Percentiles rank a stretch among this genome's conserved stretches.
Evolutionary conservation across 2,329 filamentous ascomycete species (phyloP).

Genomic region (Botrytis elliptica): DNA sequence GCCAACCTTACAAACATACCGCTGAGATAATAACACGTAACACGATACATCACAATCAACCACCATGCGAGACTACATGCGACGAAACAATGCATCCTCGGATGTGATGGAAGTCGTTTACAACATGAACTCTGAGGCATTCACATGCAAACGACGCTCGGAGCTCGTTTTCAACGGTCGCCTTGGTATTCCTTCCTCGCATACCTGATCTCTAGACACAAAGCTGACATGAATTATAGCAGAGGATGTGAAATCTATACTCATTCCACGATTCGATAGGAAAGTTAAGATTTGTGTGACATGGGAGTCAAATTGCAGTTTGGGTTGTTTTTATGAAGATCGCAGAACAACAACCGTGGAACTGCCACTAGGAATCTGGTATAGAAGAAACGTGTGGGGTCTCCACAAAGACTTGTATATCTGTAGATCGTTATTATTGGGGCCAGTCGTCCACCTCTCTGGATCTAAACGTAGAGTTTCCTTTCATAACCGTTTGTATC

Average conservation of each 20-base stretch:
- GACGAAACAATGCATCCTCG: background rate
- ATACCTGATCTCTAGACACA: background rate
- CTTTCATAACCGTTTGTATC: background rate
- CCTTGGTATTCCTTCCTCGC: background rate
- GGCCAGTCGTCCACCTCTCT: background rate
- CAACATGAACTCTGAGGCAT: background rate
- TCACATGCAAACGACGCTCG: background rate
- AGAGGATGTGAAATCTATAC: background rate
- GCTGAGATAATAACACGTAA: background rate
- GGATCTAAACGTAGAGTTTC: background rate
- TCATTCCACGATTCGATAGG: background rate
- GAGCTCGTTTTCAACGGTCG: background rate
- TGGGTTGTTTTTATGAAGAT: too few relatives aligned
- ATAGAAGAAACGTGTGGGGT: background rate
- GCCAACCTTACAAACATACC: background rate
- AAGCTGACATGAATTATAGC: background rate
- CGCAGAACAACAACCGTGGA: background rate
- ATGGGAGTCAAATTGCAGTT: background rate
- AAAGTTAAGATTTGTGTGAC: background rate
- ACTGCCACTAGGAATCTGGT: background rate
- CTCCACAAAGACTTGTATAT: background rate
- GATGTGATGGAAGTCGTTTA: background rate
- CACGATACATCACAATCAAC: background rate
- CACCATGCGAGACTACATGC: background rate
- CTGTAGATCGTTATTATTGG: background rate